Evolutionary conservation across 495 filamentous ascomycete species (phyloP), one percentile per base, ranked within the genome.

Genomic region (Hypomontagnella monticulosa): DNA sequence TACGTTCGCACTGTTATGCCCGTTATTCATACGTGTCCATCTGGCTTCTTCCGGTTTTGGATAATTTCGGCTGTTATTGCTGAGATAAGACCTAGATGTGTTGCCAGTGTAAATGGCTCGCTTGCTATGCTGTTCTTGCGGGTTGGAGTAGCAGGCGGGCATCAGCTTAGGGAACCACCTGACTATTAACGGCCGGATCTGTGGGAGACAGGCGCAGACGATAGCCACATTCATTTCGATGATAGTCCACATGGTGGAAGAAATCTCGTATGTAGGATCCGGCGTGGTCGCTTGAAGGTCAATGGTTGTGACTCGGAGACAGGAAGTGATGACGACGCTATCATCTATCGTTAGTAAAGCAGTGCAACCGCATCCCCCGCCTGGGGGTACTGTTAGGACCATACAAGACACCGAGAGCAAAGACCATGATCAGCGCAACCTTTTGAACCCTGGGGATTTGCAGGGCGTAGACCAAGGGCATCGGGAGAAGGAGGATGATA

Each of bases 401-500:
- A 47, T 57, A 73, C 71, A 86, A 79, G 65, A 76, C 79, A 53
- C 87, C 87, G 0, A 88, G 73, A 1, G 79, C 77, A 62, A 89
- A 88, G 16, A 88, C 78, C 15, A 79, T 66, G 49, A 86, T 75
- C 10, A 89, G 66, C 0, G 76, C 80, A 27, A 77, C 18, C 64
- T 85, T 88, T 61, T 87, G 85, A 40, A 71, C 71, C 12, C 68
- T 73, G 0, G 80, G 83, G 5, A 88, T 72, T 33, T 83, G 79
- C 8, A 87, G 69, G 9, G 78, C 67, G 36, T 76, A 80, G 37
- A 88, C 77, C 0, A 84, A 72, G 1, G 82, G 83, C 78, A 88
- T 84, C 4, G 86, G 86, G 27, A 88, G 51, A 3, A 80, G 49
- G 4, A 87, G 79, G 11, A 88, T 80, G 20, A 82, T 72, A n/a